phyloP scores from a whole-genome alignment of 331 rosid genomes.

The Malus hybrid region DNA sequence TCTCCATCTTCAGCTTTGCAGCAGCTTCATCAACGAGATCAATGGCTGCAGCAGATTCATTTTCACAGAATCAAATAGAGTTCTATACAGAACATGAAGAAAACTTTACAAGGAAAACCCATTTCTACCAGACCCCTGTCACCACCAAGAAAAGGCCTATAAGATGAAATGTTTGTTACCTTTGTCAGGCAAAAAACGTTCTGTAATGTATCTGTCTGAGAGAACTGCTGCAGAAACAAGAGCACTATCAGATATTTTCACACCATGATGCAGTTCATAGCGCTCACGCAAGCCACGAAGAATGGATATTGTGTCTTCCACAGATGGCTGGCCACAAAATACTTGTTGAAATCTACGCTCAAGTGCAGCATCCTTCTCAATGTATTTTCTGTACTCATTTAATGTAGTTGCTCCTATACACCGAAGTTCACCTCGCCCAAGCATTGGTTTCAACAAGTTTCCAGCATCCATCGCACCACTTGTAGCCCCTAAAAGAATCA shows the following conservation, averaged over 20 bases:
- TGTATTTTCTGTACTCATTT: slow-evolving; percentile 86
- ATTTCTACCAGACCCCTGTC: neutral
- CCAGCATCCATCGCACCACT: slow-evolving; percentile 99
- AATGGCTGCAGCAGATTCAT: slow-evolving; percentile 52
- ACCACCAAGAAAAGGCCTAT: neutral
- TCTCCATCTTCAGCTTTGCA: slow-evolving; percentile 95
- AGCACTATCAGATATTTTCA: slow-evolving; percentile 92
- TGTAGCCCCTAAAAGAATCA: slow-evolving; percentile 70
- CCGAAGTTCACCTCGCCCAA: slow-evolving; percentile 96
- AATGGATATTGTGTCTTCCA: slow-evolving; percentile 87
- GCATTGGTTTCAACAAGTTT: slow-evolving; percentile 95
- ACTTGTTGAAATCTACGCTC: slow-evolving; percentile 98
- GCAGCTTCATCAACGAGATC: slow-evolving; percentile 99
- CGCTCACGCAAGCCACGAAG: slow-evolving; percentile 98
- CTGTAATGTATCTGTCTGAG: slow-evolving; percentile 85
- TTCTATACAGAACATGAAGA: neutral
- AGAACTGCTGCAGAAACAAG: slow-evolving; percentile 97
- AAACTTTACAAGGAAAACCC: neutral
- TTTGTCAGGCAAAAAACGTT: slow-evolving; percentile 90
- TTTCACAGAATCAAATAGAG: neutral
- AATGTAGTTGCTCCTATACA: slow-evolving; percentile 96
- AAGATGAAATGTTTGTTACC: slow-evolving; percentile 28
- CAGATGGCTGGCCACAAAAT: slow-evolving; percentile 90
- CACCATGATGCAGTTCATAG: slow-evolving; percentile 97
- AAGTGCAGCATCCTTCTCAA: slow-evolving; percentile 97